Evolutionary conservation across 176 grass and related monocot species (phyloP).

Genomic region (Eleusine coracana): DNA sequence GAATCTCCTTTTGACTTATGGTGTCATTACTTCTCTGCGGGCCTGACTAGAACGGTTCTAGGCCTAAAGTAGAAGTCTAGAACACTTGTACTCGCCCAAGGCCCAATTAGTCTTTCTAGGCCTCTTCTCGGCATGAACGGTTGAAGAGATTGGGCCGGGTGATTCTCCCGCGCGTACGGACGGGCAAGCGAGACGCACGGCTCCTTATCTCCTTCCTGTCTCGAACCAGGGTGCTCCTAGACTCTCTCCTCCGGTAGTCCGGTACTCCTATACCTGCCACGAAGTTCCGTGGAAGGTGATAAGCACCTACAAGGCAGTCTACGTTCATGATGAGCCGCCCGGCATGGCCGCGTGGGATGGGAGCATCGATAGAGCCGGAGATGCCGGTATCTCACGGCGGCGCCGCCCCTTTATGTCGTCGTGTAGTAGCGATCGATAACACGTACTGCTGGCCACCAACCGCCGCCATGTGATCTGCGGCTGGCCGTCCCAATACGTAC

Average conservation of each 20-base stretch:
- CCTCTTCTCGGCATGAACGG: background rate
- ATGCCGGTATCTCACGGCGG: background rate
- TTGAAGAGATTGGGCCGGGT: background rate
- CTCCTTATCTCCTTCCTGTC: background rate
- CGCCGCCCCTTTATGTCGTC: constrained; percentile 19
- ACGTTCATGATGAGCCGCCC: background rate
- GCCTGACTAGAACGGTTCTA: background rate
- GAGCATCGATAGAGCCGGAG: background rate
- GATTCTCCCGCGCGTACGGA: background rate
- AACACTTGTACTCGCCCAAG: background rate
- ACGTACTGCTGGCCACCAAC: background rate
- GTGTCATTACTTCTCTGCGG: background rate
- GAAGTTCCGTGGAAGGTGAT: constrained; percentile 36
- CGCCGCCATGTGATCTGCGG: constrained; percentile 46
- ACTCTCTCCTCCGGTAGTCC: background rate
- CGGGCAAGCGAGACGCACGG: background rate
- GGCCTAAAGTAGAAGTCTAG: background rate
- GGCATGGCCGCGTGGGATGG: background rate
- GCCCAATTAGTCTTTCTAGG: background rate
- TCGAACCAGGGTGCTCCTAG: no score
- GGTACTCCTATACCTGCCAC: background rate
- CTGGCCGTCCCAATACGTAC: constrained; percentile 45
- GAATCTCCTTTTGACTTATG: no score
- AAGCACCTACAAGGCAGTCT: constrained; percentile 10
- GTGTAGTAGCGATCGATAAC: constrained; percentile 23